Conservation (phyloP, 179 eudicot species). For the Nepenthes alata region DNA sequence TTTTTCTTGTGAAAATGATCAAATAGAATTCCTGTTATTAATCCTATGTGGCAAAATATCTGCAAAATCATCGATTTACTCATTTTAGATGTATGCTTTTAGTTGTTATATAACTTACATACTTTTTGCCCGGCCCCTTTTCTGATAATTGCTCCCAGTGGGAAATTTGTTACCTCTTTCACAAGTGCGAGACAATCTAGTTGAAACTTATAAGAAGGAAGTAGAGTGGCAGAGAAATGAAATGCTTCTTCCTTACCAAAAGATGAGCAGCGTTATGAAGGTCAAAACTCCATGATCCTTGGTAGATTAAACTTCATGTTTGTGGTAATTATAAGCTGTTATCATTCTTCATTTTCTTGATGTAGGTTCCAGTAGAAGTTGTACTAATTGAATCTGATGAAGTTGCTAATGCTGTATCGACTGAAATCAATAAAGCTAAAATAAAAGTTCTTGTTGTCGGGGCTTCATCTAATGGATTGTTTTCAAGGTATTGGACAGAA, state of each 20-base stretch:
- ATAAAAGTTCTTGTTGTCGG: constrained; percentile 72
- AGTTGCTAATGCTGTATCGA: constrained; percentile 36
- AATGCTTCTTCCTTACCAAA: constrained; percentile 62
- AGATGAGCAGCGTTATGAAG: constrained; percentile 33
- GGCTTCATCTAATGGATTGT: constrained; percentile 64
- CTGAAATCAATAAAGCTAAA: constrained; percentile 22
- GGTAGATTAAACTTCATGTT: neutral
- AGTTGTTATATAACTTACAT: neutral
- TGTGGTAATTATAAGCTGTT: neutral
- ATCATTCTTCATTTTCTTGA: neutral
- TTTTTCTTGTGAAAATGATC: too few species aligned
- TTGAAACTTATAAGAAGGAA: constrained; percentile 55
- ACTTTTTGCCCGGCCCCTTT: constrained; percentile 2
- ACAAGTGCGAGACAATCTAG: constrained; percentile 73
- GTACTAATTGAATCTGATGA: constrained; percentile 70
- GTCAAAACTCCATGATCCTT: constrained; percentile 16
- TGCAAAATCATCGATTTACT: neutral
- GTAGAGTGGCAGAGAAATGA: constrained; percentile 66
- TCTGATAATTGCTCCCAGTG: constrained; percentile 30
- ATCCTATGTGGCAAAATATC: neutral
- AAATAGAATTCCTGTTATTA: too few species aligned
- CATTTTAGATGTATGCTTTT: neutral
- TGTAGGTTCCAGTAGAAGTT: constrained; percentile 60
- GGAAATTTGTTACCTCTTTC: constrained; percentile 67
- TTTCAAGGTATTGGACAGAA: constrained; percentile 52